Percentiles rank a stretch among this genome's conserved stretches.
Evolutionary conservation across 805 yeast genomes (phyloP).

Genomic region (Cyberlindnera mrakii): DNA sequence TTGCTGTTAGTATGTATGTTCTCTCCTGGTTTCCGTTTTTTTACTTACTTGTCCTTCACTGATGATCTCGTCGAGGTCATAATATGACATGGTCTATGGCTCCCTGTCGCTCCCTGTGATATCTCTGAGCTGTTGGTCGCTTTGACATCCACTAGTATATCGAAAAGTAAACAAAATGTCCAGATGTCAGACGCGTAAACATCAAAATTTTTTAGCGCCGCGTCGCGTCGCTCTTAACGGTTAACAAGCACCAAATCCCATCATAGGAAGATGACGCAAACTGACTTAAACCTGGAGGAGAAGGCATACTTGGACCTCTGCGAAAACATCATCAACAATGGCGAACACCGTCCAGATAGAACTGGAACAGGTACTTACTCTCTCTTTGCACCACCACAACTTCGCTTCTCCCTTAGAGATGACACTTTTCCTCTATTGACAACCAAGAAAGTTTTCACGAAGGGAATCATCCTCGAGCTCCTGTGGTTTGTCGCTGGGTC

Average conservation of each 20-base stretch:
- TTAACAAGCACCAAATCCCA: neutral
- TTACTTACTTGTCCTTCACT: constrained; percentile 51
- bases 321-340: constrained; percentile 65
- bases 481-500: constrained; percentile 90
- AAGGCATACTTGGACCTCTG: constrained; percentile 85
- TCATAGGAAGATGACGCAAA: neutral
- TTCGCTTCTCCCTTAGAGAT: constrained; percentile 70
- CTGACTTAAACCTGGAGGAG: constrained; percentile 45
- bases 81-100: constrained; percentile 34
- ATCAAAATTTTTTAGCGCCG: neutral
- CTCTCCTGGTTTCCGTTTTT: neutral
- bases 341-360: constrained; percentile 90
- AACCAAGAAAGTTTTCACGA: constrained; percentile 85
- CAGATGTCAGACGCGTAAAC: constrained; percentile 1
- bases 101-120: too few species aligned
- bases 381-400: constrained; percentile 92
- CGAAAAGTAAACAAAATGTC: neutral
- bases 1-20: neutral
- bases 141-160: neutral
- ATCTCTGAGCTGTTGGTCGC: neutral
- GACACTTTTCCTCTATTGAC: constrained; percentile 83
- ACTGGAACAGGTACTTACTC: constrained; percentile 96
- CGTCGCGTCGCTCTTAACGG: neutral
- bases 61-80: constrained; percentile 71
- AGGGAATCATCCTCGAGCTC: constrained; percentile 83